Percentiles rank a stretch among this genome's conserved stretches.
Evolutionary conservation across 306 rosid species (phyloP).

Genomic region (Lotus japonicus): DNA sequence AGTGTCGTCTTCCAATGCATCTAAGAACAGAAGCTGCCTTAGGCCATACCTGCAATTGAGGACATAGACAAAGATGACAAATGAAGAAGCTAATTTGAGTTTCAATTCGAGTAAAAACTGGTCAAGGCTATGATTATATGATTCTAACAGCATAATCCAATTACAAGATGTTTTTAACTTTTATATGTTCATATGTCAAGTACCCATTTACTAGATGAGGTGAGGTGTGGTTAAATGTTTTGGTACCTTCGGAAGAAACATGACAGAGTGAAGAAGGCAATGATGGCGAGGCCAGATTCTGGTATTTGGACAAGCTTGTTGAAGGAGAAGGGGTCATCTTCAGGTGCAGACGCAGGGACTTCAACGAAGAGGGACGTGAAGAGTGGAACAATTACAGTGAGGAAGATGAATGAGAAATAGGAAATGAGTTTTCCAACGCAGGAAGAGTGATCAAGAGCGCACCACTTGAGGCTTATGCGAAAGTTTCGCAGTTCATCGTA

Average conservation of each 20-base stretch:
- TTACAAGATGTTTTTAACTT: not conserved
- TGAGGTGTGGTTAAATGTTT: not conserved
- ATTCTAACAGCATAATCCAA: not conserved
- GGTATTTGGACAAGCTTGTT: constrained; percentile 82
- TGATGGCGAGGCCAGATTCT: constrained; percentile 54
- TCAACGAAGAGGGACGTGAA: constrained; percentile 30
- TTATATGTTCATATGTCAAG: too few relatives aligned
- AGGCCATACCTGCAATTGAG: constrained; percentile 41
- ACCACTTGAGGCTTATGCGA: constrained; percentile 68
- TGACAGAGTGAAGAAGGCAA: constrained; percentile 57
- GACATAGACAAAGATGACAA: not conserved
- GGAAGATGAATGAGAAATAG: constrained; percentile 41
- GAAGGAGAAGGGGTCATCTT: constrained; percentile 49
- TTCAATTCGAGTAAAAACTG: too few relatives aligned
- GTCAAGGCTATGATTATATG: not conserved
- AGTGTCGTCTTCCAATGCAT: constrained; percentile 49
- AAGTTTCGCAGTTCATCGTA: constrained; percentile 58
- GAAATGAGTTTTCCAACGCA: constrained; percentile 49
- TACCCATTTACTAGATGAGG: too few relatives aligned
- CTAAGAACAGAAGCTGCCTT: constrained; percentile 64
- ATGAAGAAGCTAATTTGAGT: too few relatives aligned
- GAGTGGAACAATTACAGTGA: constrained; percentile 53
- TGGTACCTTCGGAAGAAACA: constrained; percentile 57
- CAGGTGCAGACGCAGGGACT: constrained; percentile 29
- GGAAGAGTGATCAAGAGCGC: constrained; percentile 80